A percentile compares a stretch with the other conserved stretches of the same genome.
Evolutionary conservation across 257 asterid species (phyloP).

Genomic region (Scutellaria minor): DNA sequence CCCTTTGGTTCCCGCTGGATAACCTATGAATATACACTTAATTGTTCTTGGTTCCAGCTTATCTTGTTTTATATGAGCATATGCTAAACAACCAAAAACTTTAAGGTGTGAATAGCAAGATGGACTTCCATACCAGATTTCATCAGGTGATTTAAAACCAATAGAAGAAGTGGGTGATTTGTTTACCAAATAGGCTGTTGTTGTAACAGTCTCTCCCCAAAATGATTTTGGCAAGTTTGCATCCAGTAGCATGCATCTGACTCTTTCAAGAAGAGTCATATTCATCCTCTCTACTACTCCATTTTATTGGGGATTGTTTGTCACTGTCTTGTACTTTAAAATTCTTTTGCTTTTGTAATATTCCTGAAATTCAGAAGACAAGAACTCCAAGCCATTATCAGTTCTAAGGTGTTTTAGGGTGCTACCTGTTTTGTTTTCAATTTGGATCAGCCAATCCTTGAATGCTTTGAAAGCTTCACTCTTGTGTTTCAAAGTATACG

Average conservation of each 20-base stretch:
- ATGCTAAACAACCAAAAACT: background rate
- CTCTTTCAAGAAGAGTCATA: background rate
- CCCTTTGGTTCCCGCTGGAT: background rate
- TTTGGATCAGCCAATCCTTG: too few relatives aligned
- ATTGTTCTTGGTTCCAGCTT: background rate
- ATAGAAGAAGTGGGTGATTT: background rate
- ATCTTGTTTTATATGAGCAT: background rate
- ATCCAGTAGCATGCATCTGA: background rate
- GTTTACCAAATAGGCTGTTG: background rate
- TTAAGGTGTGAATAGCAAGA: background rate
- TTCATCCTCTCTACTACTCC: background rate
- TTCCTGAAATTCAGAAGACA: background rate
- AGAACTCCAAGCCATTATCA: background rate
- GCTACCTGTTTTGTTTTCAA: too few relatives aligned
- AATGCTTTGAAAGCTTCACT: too few relatives aligned
- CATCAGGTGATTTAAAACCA: background rate
- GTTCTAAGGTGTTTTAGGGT: too few relatives aligned
- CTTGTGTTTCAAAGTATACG: too few relatives aligned
- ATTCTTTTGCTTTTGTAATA: too few relatives aligned
- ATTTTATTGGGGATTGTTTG: background rate
- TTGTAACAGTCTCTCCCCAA: background rate
- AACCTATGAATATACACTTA: background rate
- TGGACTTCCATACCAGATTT: background rate
- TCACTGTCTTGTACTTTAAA: background rate
- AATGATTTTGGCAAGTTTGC: background rate